Conservation (phyloP, 1,284 basidiomycete genomes). For the Cutaneotrichosporon mucoides region DNA sequence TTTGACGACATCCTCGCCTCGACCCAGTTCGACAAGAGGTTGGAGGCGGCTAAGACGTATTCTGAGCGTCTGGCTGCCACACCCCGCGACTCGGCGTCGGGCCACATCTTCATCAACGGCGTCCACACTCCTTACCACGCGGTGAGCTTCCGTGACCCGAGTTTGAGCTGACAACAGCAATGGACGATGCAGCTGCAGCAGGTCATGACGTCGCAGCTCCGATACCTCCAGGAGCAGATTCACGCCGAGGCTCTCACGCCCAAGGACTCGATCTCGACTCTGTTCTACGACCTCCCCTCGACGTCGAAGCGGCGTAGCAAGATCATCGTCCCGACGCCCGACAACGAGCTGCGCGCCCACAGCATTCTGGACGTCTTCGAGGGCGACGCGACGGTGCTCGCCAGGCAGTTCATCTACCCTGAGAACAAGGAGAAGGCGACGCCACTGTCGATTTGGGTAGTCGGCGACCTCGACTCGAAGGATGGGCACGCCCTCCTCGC, state of each 20-base stretch:
- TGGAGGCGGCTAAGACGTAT: constrained; percentile 27
- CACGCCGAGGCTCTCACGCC: not conserved
- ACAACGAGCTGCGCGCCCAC: constrained; percentile 28
- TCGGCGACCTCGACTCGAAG: constrained; percentile 72
- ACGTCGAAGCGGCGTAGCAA: constrained; percentile 65
- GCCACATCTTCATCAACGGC: constrained; percentile 76
- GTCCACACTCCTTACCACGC: constrained; percentile 68
- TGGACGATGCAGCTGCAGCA: constrained; percentile 57
- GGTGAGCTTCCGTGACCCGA: constrained; percentile 52
- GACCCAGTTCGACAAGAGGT: constrained; percentile 33
- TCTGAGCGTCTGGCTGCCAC: constrained; percentile 33
- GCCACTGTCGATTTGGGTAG: constrained; percentile 59
- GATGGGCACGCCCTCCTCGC: constrained; percentile 59
- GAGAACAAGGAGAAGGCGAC: constrained; percentile 20
- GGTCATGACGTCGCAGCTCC: constrained; percentile 60
- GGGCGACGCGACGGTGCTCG: constrained; percentile 22
- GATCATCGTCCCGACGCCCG: constrained; percentile 37
- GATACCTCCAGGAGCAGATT: constrained; percentile 45
- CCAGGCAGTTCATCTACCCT: constrained; percentile 61
- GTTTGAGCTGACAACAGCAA: constrained; percentile 51
- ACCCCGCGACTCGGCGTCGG: constrained; percentile 24
- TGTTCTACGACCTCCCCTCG: constrained; percentile 84
- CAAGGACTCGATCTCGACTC: constrained; percentile 60
- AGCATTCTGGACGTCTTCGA: constrained; percentile 34
- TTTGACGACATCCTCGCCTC: constrained; percentile 49